Base-by-base conservation (phyloP, 225 moss, liverwort and hornwort genomes). In the Marchantia paleacea region DNA sequence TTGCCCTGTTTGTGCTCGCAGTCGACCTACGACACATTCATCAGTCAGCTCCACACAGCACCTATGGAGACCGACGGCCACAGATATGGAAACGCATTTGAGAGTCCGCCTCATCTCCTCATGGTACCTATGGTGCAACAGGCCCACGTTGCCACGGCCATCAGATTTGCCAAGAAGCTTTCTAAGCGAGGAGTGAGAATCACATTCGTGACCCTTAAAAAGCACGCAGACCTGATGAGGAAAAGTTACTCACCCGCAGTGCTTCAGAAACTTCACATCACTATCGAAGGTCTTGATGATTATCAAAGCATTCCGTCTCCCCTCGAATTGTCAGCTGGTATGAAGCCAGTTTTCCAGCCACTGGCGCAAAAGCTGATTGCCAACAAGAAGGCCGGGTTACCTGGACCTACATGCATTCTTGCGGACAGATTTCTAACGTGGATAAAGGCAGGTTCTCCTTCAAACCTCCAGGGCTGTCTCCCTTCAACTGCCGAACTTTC, bases 91-190 rank as follows among this genome's bases (percentile, higher is more conserved):
- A 2, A 2, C 39, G 39, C 2, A 39, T 2, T 39, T 2, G 39
- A 39, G 39, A 39, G 39, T 39, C 39, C 3, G 39, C 2, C 39
- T 26, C 72, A 72, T 72, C 0, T 72, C 0, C 72, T 72, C 10
- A 20, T 72, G 47, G 49, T 72, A 0, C 72, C 72, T 13, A 48
- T 72, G 50, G 47, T 51, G 18, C 26, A 51, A 12, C 72, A 72
- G 72, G 47, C 72, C 10, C 72, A 72, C 48, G 16, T 49, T 18
- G 5, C 30, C 10, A 51, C 72, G 13, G 50, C 13, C 4, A 10
- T 72, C 48, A 72, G 50, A 22, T 48, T 72, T 22, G 72, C 72
- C 72, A 72, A 72, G 49, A 30, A 72, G 49, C 72, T 72, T 10
- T 47, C 48, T 0, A 48, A 22, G 18, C 26, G 72, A 20, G 72